Evolutionary conservation across 1,284 basidiomycete genomes (phyloP).

Genomic region (Rhodotorula sp.): DNA sequence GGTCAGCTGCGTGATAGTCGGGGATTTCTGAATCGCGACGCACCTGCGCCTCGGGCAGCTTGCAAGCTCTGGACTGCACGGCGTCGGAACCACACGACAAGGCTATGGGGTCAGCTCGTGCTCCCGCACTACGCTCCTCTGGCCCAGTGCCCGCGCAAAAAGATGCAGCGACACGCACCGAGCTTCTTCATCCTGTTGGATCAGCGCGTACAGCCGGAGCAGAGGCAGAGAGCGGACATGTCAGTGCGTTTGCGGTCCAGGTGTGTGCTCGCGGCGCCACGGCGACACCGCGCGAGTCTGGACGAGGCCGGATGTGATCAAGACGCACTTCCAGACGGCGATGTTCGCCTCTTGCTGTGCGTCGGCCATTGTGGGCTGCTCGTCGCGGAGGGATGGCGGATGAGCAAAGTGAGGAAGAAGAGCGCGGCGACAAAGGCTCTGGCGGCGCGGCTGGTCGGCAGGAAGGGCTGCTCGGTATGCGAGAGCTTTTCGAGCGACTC

Average conservation of each 20-base stretch:
- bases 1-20: neutral
- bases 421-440: neutral
- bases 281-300: neutral
- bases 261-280: neutral
- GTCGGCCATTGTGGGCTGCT: constrained; percentile 8
- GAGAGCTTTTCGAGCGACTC: neutral
- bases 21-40: neutral
- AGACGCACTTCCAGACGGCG: constrained; percentile 56
- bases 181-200: constrained; percentile 90
- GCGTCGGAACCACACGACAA: neutral
- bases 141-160: neutral
- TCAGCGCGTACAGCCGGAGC: neutral
- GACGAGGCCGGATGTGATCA: neutral
- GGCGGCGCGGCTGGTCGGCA: neutral
- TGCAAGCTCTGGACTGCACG: constrained; percentile 49
- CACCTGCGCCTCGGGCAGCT: constrained; percentile 76
- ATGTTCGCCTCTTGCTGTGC: constrained; percentile 38
- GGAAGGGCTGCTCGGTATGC: neutral
- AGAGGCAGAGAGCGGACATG: neutral
- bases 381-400: neutral
- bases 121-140: neutral
- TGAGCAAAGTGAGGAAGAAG: neutral
- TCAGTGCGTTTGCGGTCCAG: constrained; percentile 2
- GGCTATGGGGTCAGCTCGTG: neutral
- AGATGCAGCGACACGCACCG: constrained; percentile 27